Evolutionary conservation across 2,329 filamentous ascomycete genomes (phyloP), one percentile per base, ranked within the genome.

Genomic region (Plenodomus tracheiphilus): DNA sequence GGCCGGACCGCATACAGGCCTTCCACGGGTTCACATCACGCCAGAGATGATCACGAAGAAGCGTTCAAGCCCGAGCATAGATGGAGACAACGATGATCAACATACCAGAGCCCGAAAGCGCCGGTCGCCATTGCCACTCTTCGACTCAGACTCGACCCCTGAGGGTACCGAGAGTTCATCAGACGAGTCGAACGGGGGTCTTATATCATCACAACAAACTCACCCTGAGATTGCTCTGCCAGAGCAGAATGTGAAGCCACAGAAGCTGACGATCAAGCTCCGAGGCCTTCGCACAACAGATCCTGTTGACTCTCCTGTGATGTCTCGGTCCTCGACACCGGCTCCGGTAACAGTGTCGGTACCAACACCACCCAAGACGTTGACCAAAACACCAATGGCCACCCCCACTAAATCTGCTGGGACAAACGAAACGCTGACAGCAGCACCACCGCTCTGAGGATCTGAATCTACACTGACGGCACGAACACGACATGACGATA

Each of bases 1-100:
- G 39, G 70, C 80, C 53, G 84, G 83, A 6, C 82, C 82, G 7
- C 82, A 85, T 64, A 76, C 73, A 22, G 85, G 84, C 40, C 72
- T 75, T 28, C 83, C 83, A 10, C 64, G 75, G 17, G 77, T 85
- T 30, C 64, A 62, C 43, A 54, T 66, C 36, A 56, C 52, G 13
- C 54, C 66, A 54, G 56, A 58, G 21, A 51, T 57, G 19, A 44
- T 69, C 52, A 55, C 71, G 1, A 73, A 75, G 52, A 77, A 77
- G 50, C 73, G 75, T 47, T 79, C 77, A 1, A 81, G 79, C 62
- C 80, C 52, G 71, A 81, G 66, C 69, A 77, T 67, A 47, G 80
- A 82, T 43, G 71, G 73, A 16, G 79, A 81, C 53, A 76, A 75
- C 42, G 79, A 81, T 15, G 78, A 80, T 18, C 77, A 62, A 20